Evolutionary conservation across 1,284 basidiomycete genomes (phyloP), one percentile per base, ranked within the genome.

Genomic region (Sanghuangporus weigelae): DNA sequence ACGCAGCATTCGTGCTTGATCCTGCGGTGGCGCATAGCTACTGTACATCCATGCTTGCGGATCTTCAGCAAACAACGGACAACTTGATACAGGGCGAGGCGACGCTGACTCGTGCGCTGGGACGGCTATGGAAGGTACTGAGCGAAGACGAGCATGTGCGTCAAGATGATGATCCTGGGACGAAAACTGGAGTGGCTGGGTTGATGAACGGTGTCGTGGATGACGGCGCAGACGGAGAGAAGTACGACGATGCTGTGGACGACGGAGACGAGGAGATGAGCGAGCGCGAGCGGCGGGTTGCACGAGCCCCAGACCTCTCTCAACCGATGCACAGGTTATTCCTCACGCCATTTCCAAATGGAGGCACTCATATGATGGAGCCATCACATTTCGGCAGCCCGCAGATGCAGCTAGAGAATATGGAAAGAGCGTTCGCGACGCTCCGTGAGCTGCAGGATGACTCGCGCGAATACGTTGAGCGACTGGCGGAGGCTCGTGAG

Each of bases 1-100:
- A 88, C 73, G 81, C 89, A n/a, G 89, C 90, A 0, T 90, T 91
- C 69, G 88, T 93, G 21, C 82, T 93, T 80, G 90, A 93, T 73
- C 89, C 87, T 66, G 81, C 89, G 11, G 84, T 89, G n/a, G 90
- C 88, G 16, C 89, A 90, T 71, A 85, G 90, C 2, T 93, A 91
- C 73, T 86, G 90, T 39, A 90, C 90, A 35, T 80, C 78, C 57
- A 75, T 91, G 51, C 75, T 92, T n/a, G 84, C 87, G 66, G 90
- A 92, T 69, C 78, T 93, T 16, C 89, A 92, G 70, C 77, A 86
- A 62, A 85, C 89, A 11, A 90, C 90, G 14, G 91, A 90, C 70
- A 84, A 82, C 46, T 82, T 93, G 39, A 87, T 93, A 49, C 88
- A 92, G 73, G 90, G 89, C 26, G 90, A 93, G 71, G 84, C 85